Conservation (phyloP, 345 rosid genomes). For the Sisymbrium irio region DNA sequence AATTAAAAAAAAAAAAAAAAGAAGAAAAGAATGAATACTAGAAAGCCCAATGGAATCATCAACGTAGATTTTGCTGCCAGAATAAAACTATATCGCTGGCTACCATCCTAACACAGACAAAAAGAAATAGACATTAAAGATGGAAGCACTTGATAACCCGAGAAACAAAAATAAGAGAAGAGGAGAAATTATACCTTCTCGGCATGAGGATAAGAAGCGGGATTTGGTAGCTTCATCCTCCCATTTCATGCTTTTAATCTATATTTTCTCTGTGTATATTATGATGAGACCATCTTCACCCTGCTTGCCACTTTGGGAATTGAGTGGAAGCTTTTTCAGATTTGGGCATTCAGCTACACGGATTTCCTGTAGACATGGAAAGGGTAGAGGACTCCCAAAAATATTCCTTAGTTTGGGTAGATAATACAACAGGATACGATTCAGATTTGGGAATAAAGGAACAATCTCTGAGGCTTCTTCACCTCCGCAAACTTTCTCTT, state of each 20-base stretch:
- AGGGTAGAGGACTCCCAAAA: slow-evolving; percentile 7
- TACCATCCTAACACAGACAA: no score
- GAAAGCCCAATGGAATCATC: no score
- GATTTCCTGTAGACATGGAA: not conserved
- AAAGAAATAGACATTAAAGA: no score
- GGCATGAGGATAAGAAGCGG: not conserved
- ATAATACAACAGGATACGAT: accelerated
- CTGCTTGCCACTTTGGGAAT: not conserved
- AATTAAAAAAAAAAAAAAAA: no score
- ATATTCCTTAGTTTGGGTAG: not conserved
- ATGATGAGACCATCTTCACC: not conserved
- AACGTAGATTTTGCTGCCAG: no score
- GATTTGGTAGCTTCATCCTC: slow-evolving; percentile 18
- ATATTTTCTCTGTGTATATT: not conserved
- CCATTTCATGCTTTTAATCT: slow-evolving; percentile 12
- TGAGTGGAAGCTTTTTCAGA: slow-evolving; percentile 17
- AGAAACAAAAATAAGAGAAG: not conserved
- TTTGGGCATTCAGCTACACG: accelerated
- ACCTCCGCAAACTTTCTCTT: slow-evolving; percentile 9
- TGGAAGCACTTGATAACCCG: no score
- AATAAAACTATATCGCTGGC: no score
- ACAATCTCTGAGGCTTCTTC: not conserved
- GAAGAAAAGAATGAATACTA: no score
- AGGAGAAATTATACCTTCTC: not conserved
- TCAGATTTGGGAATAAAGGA: slow-evolving; percentile 13